phyloP scores from a whole-genome alignment of 164 flowering plant genomes.

The Protea cynaroides region DNA sequence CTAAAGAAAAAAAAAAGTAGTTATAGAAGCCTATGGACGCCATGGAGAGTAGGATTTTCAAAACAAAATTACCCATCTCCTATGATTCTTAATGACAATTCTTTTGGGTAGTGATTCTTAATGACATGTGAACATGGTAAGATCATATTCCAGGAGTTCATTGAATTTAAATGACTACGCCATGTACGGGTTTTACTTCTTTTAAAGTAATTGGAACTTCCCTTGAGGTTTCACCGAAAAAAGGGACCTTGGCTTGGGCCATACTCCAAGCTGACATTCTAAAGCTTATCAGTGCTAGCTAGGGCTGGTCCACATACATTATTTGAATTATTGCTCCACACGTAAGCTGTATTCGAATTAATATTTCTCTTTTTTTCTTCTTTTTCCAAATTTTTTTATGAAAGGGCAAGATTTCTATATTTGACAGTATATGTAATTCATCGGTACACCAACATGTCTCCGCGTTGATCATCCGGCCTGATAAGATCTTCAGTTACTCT shows the following conservation, averaged over 20 bases:
- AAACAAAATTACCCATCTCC: too few relatives aligned
- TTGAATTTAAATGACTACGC: too few relatives aligned
- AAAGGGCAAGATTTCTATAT: background rate
- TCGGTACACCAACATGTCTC: background rate
- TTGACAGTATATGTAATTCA: background rate
- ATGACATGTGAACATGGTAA: too few relatives aligned
- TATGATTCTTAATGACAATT: too few relatives aligned
- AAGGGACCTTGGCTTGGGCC: background rate
- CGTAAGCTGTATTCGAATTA: background rate
- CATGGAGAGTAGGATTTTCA: too few relatives aligned
- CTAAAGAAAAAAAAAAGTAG: too few relatives aligned
- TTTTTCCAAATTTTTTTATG: background rate
- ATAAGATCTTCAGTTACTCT: background rate
- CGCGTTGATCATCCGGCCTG: background rate
- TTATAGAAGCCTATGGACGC: too few relatives aligned
- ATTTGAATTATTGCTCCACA: background rate
- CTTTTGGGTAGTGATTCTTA: too few relatives aligned
- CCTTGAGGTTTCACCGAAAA: too few relatives aligned
- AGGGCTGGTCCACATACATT: background rate
- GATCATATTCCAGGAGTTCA: too few relatives aligned
- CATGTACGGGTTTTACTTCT: too few relatives aligned
- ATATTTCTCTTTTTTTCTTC: background rate
- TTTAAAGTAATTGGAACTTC: too few relatives aligned
- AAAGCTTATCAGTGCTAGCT: background rate
- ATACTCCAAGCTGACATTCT: background rate